Conservation (phyloP, 2,329 filamentous ascomycete species). For the Claviceps digitariae region DNA sequence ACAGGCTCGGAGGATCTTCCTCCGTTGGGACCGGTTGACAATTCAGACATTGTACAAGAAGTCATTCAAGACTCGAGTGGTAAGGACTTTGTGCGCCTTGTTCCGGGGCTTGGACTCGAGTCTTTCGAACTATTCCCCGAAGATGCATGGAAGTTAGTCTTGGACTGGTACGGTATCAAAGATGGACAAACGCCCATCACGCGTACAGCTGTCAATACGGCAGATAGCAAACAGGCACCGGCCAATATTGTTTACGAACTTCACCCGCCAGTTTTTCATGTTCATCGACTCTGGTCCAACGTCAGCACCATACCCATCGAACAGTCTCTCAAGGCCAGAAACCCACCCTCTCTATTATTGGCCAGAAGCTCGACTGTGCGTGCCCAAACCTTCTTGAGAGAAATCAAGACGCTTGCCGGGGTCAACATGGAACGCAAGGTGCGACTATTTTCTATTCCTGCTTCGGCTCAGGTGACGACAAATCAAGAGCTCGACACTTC, state of each 20-base stretch:
- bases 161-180: constrained; percentile 69
- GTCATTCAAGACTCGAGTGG: constrained; percentile 36
- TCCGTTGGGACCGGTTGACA: constrained; percentile 68
- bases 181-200: constrained; percentile 57
- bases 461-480: constrained; percentile 25
- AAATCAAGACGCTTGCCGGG: constrained; percentile 53
- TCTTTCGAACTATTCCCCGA: constrained; percentile 67
- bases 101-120: constrained; percentile 51
- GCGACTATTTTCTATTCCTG: constrained; percentile 55
- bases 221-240: constrained; percentile 19
- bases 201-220: constrained; percentile 66
- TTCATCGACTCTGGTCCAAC: constrained; percentile 63
- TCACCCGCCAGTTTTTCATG: constrained; percentile 69
- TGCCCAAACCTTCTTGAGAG: constrained; percentile 62
- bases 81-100: constrained; percentile 57
- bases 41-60: constrained; percentile 63
- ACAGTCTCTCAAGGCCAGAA: constrained; percentile 45
- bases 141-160: constrained; percentile 68
- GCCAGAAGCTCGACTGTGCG: constrained; percentile 57
- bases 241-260: constrained; percentile 70
- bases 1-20: constrained; percentile 46
- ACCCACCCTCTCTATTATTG: constrained; percentile 48
- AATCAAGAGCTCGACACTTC: constrained; percentile 20
- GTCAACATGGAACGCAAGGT: constrained; percentile 62
- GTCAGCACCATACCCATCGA: constrained; percentile 42